Evolutionary conservation across 2,329 filamentous ascomycete species (phyloP).

Genomic region (Diaporthe vaccinii): DNA sequence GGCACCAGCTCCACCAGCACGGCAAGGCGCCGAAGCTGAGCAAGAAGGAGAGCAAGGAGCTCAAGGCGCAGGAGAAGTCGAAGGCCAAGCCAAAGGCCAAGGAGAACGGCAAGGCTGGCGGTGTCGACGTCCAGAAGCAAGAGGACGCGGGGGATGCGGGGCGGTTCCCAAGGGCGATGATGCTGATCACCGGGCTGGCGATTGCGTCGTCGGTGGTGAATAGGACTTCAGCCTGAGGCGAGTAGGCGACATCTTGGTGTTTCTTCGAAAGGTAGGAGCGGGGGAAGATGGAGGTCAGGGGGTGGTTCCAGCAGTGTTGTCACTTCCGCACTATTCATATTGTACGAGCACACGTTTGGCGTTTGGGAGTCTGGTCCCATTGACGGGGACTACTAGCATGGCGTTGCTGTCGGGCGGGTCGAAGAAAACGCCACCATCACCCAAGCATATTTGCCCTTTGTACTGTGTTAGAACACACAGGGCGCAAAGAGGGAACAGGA

Average conservation of each 20-base stretch:
- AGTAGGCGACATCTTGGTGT: not conserved
- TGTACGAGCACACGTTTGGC: not conserved
- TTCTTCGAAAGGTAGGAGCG: not conserved
- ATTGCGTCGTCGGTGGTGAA: constrained; percentile 46
- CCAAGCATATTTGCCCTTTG: not conserved
- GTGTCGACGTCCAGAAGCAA: not conserved
- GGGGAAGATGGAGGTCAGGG: not conserved
- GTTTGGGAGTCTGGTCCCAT: not conserved
- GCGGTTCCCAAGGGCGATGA: constrained; percentile 47
- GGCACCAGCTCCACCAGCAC: constrained; percentile 10
- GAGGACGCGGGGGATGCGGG: constrained; percentile 16
- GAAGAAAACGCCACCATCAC: not conserved
- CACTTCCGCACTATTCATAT: not conserved
- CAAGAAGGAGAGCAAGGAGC: constrained; percentile 37
- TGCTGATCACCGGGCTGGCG: constrained; percentile 49
- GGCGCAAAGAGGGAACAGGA: not conserved
- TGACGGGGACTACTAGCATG: not conserved
- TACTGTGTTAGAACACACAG: not conserved
- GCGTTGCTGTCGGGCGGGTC: not conserved
- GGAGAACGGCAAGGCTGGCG: not conserved
- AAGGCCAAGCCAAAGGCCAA: constrained; percentile 10
- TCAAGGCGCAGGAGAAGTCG: constrained; percentile 10
- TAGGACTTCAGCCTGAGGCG: constrained; percentile 23
- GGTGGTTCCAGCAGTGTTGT: too few species aligned
- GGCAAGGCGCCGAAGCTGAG: constrained; percentile 31